A percentile compares a stretch with the other conserved stretches of the same genome.
Conservation (phyloP, 2,329 filamentous ascomycete genomes). For the Thelonectria discophora region DNA sequence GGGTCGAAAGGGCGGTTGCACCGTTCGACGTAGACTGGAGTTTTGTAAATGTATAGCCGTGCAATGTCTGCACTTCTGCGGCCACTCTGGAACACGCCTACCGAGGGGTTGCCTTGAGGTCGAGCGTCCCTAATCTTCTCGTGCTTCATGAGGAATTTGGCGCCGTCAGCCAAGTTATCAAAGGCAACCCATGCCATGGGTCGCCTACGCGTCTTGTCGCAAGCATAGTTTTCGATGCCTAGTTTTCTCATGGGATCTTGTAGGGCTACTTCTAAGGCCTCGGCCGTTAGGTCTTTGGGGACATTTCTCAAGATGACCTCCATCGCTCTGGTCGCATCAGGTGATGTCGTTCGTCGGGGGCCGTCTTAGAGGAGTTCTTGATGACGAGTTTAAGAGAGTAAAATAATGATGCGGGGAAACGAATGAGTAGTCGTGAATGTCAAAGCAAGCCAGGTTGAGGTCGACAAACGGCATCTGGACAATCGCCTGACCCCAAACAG, state of each 20-base stretch:
- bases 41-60: slow-evolving; percentile 44
- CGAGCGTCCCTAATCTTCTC: slow-evolving; percentile 36
- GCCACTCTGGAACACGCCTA: neutral
- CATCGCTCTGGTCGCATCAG: slow-evolving; percentile 44
- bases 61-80: slow-evolving; percentile 34
- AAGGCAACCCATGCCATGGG: slow-evolving; percentile 55
- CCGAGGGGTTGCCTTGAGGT: slow-evolving; percentile 8
- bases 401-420: neutral
- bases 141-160: slow-evolving; percentile 52
- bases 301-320: slow-evolving; percentile 58
- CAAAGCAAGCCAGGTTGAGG: too few species aligned
- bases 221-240: slow-evolving; percentile 53
- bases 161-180: slow-evolving; percentile 49
- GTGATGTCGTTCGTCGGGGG: neutral
- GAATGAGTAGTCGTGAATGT: neutral
- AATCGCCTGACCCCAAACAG: slow-evolving; percentile 4
- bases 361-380: neutral
- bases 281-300: slow-evolving; percentile 51
- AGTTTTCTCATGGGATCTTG: slow-evolving; percentile 51
- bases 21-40: slow-evolving; percentile 40
- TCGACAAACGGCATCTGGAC: neutral
- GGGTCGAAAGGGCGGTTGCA: slow-evolving; percentile 48
- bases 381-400: neutral
- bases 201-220: slow-evolving; percentile 52
- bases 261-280: slow-evolving; percentile 51